Evolutionary conservation across 2,329 filamentous ascomycete genomes (phyloP), one percentile per base, ranked within the genome.

Genomic region (Aurifilum marmelostoma): DNA sequence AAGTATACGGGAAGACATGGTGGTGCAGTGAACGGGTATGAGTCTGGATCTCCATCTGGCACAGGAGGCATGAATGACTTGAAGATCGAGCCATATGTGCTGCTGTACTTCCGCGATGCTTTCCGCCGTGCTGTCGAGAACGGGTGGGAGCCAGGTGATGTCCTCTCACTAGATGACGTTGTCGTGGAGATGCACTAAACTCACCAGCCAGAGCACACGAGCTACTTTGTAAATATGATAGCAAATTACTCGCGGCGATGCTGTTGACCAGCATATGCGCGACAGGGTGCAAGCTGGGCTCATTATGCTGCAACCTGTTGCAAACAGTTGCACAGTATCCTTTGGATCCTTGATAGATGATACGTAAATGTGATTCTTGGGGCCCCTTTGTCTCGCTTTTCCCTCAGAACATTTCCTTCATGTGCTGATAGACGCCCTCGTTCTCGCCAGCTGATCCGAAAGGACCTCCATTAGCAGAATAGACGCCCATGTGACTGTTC

Each of bases 401-500:
- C 59, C 7, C 27, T 63, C 27, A 71, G 21, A 70, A 71, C 62
- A 70, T 65, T 21, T 68, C 66, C 41, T 66, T 70, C 62, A 71
- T 67, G 41, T 50, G 63, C 37, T 62, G 59, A 37, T 62, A 71
- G 2, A 71, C 56, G 2, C 63, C 63, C 7, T 54, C 58, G 21
- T 41, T 39, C 16, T 71, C 66, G 11, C 29, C n/a, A 29, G 9
- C 16, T 14, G 43, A 27, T 21, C 50, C 52, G 18, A 58, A 66
- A 2, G 50, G 21, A 60, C 68, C 37, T 60, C 50, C 52, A 47
- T 39, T 32, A 63, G 68, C 50, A 61, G 52, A 50, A 21, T 61
- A 65, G 6, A 60, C 61, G 39, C 66, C n/a, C 37, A 50, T 3
- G 27, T 50, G 34, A 14, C 65, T 52, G 32, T n/a, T 11, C 6